Percentiles rank a stretch among this genome's conserved stretches.
phyloP scores from a whole-genome alignment of 352 stramenopile species.

The Blastocystis sp. region DNA sequence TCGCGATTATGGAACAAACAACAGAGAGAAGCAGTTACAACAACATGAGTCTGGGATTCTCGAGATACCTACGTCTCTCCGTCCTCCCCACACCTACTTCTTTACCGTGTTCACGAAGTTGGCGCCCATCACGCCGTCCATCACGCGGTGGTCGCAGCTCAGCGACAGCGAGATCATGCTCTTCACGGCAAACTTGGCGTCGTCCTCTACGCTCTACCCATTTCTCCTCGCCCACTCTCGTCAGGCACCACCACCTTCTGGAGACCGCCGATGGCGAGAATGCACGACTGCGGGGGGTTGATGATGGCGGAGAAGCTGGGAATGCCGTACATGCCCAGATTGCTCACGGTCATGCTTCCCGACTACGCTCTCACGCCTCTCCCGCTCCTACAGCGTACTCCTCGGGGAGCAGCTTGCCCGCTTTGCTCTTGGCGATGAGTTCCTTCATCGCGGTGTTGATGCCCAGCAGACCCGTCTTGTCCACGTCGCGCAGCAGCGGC shows the following conservation, averaged over 20 bases:
- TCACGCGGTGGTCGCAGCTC: slow-evolving; percentile 85
- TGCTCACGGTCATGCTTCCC: slow-evolving; percentile 95
- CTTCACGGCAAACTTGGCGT: slow-evolving; percentile 60
- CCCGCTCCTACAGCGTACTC: slow-evolving; percentile 72
- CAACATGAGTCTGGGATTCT: slow-evolving; percentile 77
- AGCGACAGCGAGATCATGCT: slow-evolving; percentile 61
- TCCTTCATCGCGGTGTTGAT: slow-evolving; percentile 90
- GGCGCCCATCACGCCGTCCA: slow-evolving; percentile 85
- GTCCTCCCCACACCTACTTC: slow-evolving; percentile 75
- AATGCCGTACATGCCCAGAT: slow-evolving; percentile 97
- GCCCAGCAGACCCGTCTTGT: slow-evolving; percentile 78
- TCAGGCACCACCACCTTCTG: slow-evolving; percentile 69
- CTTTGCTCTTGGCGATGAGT: slow-evolving; percentile 81
- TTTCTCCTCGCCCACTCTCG: neutral
- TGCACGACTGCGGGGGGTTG: slow-evolving; percentile 92
- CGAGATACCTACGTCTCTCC: slow-evolving; percentile 1
- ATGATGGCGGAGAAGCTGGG: slow-evolving; percentile 93
- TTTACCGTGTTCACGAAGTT: slow-evolving; percentile 89
- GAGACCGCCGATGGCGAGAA: slow-evolving; percentile 89
- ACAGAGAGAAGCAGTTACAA: slow-evolving; percentile 63
- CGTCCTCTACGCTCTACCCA: neutral
- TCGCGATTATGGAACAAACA: neutral
- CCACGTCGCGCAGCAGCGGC: slow-evolving; percentile 86
- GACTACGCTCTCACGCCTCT: slow-evolving; percentile 66
- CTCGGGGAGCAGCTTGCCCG: slow-evolving; percentile 91